Evolutionary conservation across 176 grass and related monocot genomes (phyloP).

Genomic region (Puya raimondii): DNA sequence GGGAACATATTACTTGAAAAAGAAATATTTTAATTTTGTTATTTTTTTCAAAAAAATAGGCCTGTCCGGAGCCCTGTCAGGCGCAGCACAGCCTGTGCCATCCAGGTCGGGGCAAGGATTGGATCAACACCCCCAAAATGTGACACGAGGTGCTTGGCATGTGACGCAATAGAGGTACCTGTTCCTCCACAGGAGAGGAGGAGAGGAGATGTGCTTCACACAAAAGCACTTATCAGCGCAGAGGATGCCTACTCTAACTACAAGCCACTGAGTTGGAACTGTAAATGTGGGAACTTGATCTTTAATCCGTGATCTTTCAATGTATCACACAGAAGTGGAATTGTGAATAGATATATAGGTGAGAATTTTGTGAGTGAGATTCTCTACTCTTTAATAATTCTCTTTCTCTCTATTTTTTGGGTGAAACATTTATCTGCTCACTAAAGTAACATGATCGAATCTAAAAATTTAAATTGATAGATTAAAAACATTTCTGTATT

Average conservation of each 20-base stretch:
- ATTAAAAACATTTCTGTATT: too few species aligned
- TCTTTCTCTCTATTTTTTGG: not conserved
- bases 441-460: too few species aligned
- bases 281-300: conserved; percentile 69
- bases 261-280: conserved; percentile 92
- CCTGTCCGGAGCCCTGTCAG: too few species aligned
- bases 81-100: too few species aligned
- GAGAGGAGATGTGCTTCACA: not conserved
- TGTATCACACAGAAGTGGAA: conserved; percentile 2
- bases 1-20: too few species aligned
- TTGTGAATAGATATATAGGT: not conserved
- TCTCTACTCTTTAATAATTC: not conserved
- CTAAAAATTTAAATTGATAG: too few species aligned
- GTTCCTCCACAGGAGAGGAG: conserved; percentile 35
- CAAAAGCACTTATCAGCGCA: conserved; percentile 16
- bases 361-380: not conserved
- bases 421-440: not conserved
- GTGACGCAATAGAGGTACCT: conserved; percentile 79
- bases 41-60: too few species aligned
- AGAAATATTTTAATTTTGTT: too few species aligned
- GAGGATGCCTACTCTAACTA: conserved; percentile 56
- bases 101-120: too few species aligned
- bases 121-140: conserved; percentile 80
- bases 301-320: conserved; percentile 45
- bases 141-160: conserved; percentile 59